Evolutionary conservation across 1,284 basidiomycete species (phyloP).

Genomic region (Microbotryomycetes sp.): DNA sequence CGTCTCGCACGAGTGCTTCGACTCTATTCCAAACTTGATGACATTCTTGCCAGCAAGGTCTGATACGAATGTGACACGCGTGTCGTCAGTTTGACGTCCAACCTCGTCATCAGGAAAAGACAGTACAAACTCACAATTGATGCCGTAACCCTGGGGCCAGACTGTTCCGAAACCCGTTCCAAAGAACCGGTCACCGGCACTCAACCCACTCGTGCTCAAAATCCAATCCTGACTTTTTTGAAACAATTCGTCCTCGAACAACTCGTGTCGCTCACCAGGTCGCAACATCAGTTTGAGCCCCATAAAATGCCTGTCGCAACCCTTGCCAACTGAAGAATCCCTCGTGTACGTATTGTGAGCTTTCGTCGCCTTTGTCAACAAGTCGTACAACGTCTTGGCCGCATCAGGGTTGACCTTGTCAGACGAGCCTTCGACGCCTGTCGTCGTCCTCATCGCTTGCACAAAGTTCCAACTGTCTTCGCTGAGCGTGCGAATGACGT

Average conservation of each 20-base stretch:
- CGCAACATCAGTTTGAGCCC: conserved; percentile 66
- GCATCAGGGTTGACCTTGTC: conserved; percentile 32
- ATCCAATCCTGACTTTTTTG: conserved; percentile 75
- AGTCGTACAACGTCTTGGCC: conserved; percentile 47
- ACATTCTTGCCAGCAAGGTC: conserved; percentile 73
- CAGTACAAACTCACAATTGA: conserved; percentile 62
- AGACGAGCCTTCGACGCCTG: conserved; percentile 6
- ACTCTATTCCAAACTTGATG: conserved; percentile 93
- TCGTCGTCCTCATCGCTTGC: conserved; percentile 59
- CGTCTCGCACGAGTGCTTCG: conserved; percentile 61
- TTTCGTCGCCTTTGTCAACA: conserved; percentile 62
- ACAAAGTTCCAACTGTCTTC: conserved; percentile 72
- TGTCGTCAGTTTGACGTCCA: background rate
- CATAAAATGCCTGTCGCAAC: conserved; percentile 85
- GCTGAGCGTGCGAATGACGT: conserved; percentile 77
- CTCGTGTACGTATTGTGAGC: conserved; percentile 70
- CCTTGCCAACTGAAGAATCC: conserved; percentile 72
- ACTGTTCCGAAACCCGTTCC: conserved; percentile 83
- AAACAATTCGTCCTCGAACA: conserved; percentile 78
- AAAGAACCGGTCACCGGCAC: conserved; percentile 75
- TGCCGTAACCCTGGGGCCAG: conserved; percentile 80
- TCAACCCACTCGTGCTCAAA: conserved; percentile 83
- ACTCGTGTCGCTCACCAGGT: conserved; percentile 43
- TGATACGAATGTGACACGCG: conserved; percentile 41
- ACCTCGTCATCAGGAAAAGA: background rate